Conservation (phyloP, 768 basidiomycete species). For the Gloeophyllum trabeum region DNA sequence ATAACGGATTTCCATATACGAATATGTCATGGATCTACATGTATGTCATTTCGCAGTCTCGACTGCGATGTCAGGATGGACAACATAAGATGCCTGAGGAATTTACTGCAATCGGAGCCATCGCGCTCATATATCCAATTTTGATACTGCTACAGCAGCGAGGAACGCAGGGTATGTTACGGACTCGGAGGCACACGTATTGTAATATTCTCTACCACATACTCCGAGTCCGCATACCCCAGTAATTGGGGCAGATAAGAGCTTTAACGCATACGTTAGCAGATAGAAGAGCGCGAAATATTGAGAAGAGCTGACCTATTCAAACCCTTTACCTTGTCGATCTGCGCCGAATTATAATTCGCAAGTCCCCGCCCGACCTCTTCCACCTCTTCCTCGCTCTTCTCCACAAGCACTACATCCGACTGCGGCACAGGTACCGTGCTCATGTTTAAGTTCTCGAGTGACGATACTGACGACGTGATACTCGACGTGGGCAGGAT, state of each 20-base stretch:
- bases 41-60: no score
- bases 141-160: no score
- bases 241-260: slow-evolving; percentile 69
- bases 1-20: no score
- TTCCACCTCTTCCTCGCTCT: slow-evolving; percentile 50
- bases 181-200: no score
- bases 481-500: slow-evolving; percentile 28
- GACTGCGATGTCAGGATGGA: no score
- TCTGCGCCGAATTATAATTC: slow-evolving; percentile 93
- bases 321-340: slow-evolving; percentile 75
- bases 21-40: no score
- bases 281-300: slow-evolving; percentile 2
- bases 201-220: slow-evolving; percentile 93
- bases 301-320: slow-evolving; percentile 56
- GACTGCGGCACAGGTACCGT: slow-evolving; percentile 15
- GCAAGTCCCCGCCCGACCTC: slow-evolving; percentile 93
- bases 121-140: no score
- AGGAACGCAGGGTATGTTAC: no score
- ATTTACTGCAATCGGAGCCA: no score
- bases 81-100: no score
- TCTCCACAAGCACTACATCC: slow-evolving; percentile 16
- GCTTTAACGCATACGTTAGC: slow-evolving; percentile 28
- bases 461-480: slow-evolving; percentile 32
- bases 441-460: slow-evolving; percentile 19
- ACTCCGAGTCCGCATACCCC: slow-evolving; percentile 93